Base-by-base conservation (phyloP, 139 green algal species). In the Protoeuglena noctilucae region DNA sequence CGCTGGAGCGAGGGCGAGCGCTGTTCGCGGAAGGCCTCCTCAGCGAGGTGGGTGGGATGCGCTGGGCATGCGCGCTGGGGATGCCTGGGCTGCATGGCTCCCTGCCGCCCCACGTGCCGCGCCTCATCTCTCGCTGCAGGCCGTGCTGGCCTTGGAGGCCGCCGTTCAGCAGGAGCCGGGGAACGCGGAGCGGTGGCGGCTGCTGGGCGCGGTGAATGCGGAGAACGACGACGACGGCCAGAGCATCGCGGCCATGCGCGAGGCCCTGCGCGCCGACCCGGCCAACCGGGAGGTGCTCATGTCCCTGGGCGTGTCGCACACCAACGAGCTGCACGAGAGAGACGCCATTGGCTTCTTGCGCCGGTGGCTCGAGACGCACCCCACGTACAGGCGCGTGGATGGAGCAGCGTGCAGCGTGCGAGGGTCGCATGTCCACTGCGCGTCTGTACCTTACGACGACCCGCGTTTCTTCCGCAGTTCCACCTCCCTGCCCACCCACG, bases 141-240 rank as follows among this genome's bases (percentile, higher is more conserved):
- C 92, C 1, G 77, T 81, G 3, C 75, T 98, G 53, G 92, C 92
- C 9, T 65, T 96, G 41, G 92, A 99, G 62, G 92, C 92, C 4
- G 89, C 85, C 64, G 85, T 93, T 29, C 71, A 79, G 63, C 46
- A 73, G 56, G 65, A 87, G 24, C 74, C 76, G 2, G 43, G 69
- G 54, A 87, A 88, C 57, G 67, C 74, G 9, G 79, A 94, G 50
- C 84, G 81, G 0, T 99, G 92, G 92, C 73, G 81, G 53, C 71
- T 97, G 70, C 76, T 99, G 58, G 92, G 92, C 19, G 89, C 76
- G 2, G 81, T 89, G 45, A 85, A 98, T 29, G 92, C 92, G 16
- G 92, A 98, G 72, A 99, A 99, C 49, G 92, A 99, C 63, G 86
- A 99, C 59, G 92, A 99, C 63, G 57, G 65, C 19, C 74, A 94